Evolutionary conservation across 2,329 filamentous ascomycete species (phyloP), one percentile per base, ranked within the genome.

Genomic region (Penicillium sp.): DNA sequence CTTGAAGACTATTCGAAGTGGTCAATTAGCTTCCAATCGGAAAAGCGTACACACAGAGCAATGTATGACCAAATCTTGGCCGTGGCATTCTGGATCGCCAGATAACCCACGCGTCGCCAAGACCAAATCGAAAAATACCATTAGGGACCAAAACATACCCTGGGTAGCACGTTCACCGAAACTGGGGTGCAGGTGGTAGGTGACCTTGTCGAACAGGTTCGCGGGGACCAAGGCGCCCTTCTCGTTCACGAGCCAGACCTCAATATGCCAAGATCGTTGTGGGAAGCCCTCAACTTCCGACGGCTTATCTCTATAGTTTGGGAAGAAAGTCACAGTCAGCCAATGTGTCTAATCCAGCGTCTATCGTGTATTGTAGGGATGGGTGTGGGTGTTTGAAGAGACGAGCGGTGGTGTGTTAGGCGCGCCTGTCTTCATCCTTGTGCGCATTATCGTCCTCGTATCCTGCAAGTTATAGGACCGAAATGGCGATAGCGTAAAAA

Each of bases 261-360:
- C n/a, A n/a, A n/a, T n/a, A n/a, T n/a, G n/a, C n/a, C n/a, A n/a
- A n/a, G n/a, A n/a, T n/a, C n/a, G n/a, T n/a, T n/a, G n/a, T n/a
- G n/a, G n/a, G n/a, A n/a, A n/a, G n/a, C n/a, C n/a, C n/a, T n/a
- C n/a, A n/a, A n/a, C n/a, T 34, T 85, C 85, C 13, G 87, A 85
- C 19, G 87, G 83, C 67, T 90, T 89, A 64, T 88, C 81, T 65
- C 85, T 89, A 65, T 66, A 62, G 32, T 19, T 9, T n/a, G 24
- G 19, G 19, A 46, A 38, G 39, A 49, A 41, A 22, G 7, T 2
- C 19, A 32, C 19, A 22, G 48, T 57, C 35, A 57, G 54, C 43
- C 28, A 15, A 43, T 39, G 26, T 21, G 4, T 19, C 12, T 15
- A 47, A 40, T 39, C 33, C 3, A 40, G 15, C 26, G 12, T 29